Evolutionary conservation across 2,329 filamentous ascomycete species (phyloP), one percentile per base, ranked within the genome.

Genomic region (Lachnellula arida): DNA sequence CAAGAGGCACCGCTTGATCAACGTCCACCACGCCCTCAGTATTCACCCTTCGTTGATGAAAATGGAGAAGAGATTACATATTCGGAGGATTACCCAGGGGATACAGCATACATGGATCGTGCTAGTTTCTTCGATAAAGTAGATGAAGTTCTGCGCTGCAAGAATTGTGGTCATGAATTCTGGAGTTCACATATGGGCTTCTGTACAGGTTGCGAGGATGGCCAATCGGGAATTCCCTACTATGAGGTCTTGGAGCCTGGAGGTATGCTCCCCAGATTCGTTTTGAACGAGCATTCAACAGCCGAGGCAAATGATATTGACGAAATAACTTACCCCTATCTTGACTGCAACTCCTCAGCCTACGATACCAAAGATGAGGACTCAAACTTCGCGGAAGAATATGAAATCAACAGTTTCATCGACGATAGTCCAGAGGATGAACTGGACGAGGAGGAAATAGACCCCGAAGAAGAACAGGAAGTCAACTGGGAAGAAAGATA

Each of bases 311-410:
- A 12, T 14, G 43, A 43, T 17, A 40, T 40, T n/a, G 56, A 60
- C n/a, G 53, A 63, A 8, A 47, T 54, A 14, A 14, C 53, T 1
- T 55, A 56, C 12, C 28, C 37, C 1, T 62, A 61, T 43, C 56
- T 68, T 8, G 67, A 68, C 28, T 59, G 63, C 25, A 57, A 64
- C 6, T 59, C 60, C 1, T 65, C 64, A 0, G 67, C 67, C 8
- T 69, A 68, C 47, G 67, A 69, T 52, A 60, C 67, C 8, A 62
- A 65, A 52, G 65, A 68, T 39, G 62, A 60, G 1, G 28, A 49
- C 5, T 14, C 52, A 6, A 14, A 63, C 8, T 15, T 57, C 4
- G 9, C 51, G 11, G 64, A 68, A 12, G 56, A 65, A 5, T 67
- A 70, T 42, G 64, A 68, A 46, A 49, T 50, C 17, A 49, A 56